A percentile compares a stretch with the other conserved stretches of the same genome.
phyloP scores from a whole-genome alignment of 768 basidiomycete species.

The Lactarius hatsudake region DNA sequence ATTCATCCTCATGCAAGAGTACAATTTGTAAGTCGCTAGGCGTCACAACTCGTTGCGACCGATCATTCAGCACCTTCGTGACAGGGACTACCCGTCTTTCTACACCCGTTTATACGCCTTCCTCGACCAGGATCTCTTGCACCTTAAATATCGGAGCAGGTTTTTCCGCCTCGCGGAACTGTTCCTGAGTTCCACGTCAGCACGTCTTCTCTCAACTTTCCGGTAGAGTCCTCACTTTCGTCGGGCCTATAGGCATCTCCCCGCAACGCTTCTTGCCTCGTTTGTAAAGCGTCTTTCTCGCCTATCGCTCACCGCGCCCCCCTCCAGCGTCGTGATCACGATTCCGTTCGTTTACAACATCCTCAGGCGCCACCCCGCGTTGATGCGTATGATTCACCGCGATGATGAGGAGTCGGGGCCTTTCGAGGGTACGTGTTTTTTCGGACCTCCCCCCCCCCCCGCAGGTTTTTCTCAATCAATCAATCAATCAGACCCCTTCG shows the following conservation, averaged over 20 bases:
- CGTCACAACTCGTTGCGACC: background rate
- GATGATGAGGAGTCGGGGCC: conserved; percentile 37
- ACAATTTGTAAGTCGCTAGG: conserved; percentile 72
- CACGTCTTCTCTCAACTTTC: conserved; percentile 32
- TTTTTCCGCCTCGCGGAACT: conserved; percentile 92
- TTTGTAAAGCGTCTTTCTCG: conserved; percentile 91
- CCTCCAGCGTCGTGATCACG: conserved; percentile 85
- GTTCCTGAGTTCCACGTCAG: conserved; percentile 87
- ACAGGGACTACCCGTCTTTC: conserved; percentile 93
- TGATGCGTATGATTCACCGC: conserved; percentile 93
- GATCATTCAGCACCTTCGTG: conserved; percentile 1
- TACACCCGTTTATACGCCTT: conserved; percentile 90
- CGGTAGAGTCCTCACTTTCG: background rate
- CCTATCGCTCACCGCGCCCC: conserved; percentile 80
- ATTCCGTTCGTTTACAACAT: conserved; percentile 95
- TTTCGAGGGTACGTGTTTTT: conserved; percentile 9
- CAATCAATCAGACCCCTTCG: conserved; percentile 59
- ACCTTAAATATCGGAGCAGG: conserved; percentile 87
- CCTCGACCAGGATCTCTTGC: conserved; percentile 82
- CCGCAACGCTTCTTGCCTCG: conserved; percentile 87
- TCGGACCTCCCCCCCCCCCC: background rate
- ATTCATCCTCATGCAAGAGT: conserved; percentile 86
- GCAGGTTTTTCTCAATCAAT: background rate
- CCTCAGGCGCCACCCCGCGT: conserved; percentile 84
- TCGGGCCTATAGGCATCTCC: conserved; percentile 62